Evolutionary conservation across 2,329 filamentous ascomycete species (phyloP), one percentile per base, ranked within the genome.

Genomic region (Alternaria ventricosa): DNA sequence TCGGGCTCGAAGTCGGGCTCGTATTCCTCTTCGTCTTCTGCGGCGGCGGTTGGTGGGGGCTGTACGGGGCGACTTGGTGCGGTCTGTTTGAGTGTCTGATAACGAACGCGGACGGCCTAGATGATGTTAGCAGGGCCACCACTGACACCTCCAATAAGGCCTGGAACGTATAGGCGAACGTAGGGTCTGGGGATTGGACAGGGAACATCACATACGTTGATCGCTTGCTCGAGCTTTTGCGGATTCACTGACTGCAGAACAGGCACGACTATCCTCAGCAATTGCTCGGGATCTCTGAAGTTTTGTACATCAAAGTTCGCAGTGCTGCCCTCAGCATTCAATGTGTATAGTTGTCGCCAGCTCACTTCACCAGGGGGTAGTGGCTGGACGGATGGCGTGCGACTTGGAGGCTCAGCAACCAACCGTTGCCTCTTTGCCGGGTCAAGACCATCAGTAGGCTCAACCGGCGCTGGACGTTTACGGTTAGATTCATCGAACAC

Each of bases 1-100:
- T 96, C 93, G 9, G 91, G 87, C 63, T 90, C 89, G 70, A 93
- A 94, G 74, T 96, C 92, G 0, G 95, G 94, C 73, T 97, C 95
- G 75, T 97, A 97, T 71, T 97, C 93, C 68, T 97, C 93, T 20
- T 97, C 94, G 45, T 97, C 94, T 4, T 92, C 89, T 25, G 87
- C 88, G 3, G 78, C 79, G 15, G 74, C 60, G 33, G 64, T 68
- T 22, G 70, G 66, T 53, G 76, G 71, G 68, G 78, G 68, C 68
- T 71, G 59, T 64, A 79, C 63, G 64, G 69, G 36, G 46, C 55
- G 60, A 55, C 64, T 67, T 20, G 76, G 69, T 28, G 71, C 70
- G 18, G 71, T 64, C 60, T 78, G 75, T 56, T 74, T 76, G 6
- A 84, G 69, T 33, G 71, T 71, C 23, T 84, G 71, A 61, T 81